These are phyloP conservation scores for Colletotrichum ledebouriae DNA, from an alignment of 2,329 filamentous ascomycete genomes.

Conservation along the genomic window DNA sequence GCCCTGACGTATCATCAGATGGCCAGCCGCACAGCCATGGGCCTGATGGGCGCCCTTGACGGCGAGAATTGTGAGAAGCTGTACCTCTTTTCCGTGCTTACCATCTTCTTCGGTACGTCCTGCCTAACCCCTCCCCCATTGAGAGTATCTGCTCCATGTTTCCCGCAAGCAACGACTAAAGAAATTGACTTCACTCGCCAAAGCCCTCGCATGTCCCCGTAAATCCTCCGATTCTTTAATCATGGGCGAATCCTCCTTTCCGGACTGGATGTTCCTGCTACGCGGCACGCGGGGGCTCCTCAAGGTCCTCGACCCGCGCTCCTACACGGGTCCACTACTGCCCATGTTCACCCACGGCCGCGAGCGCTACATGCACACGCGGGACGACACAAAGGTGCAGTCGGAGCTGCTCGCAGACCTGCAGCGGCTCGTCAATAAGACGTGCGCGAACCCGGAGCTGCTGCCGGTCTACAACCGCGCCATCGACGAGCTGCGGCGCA, in stretches of 20 bases:
- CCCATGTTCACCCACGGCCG: slow-evolving; percentile 46
- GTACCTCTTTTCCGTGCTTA: slow-evolving; percentile 51
- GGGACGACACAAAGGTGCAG: slow-evolving; percentile 33
- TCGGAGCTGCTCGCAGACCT: slow-evolving; percentile 44
- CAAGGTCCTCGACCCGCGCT: slow-evolving; percentile 42
- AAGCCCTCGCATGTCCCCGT: slow-evolving; percentile 48
- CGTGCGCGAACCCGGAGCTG: slow-evolving; percentile 42
- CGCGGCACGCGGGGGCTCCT: slow-evolving; percentile 48
- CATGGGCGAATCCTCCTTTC: slow-evolving; percentile 48
- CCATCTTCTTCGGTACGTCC: slow-evolving; percentile 50
- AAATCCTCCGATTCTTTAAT: slow-evolving; percentile 49
- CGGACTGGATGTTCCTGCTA: slow-evolving; percentile 52
- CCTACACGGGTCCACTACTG: slow-evolving; percentile 41
- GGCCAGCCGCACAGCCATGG: slow-evolving; percentile 42
- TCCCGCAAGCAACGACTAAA: too few species aligned
- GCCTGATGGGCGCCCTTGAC: slow-evolving; percentile 41
- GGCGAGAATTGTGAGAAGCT: slow-evolving; percentile 46
- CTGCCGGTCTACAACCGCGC: slow-evolving; percentile 43
- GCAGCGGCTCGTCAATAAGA: slow-evolving; percentile 42
- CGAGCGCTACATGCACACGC: slow-evolving; percentile 43
- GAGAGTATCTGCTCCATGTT: too few species aligned
- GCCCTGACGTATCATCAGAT: slow-evolving; percentile 43
- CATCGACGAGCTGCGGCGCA: slow-evolving; percentile 44
- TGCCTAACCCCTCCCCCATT: neutral
- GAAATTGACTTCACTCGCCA: neutral